These are phyloP conservation scores for Neurospora sp. DNA, from an alignment of 495 filamentous ascomycete genomes.

Conservation along the genomic window DNA sequence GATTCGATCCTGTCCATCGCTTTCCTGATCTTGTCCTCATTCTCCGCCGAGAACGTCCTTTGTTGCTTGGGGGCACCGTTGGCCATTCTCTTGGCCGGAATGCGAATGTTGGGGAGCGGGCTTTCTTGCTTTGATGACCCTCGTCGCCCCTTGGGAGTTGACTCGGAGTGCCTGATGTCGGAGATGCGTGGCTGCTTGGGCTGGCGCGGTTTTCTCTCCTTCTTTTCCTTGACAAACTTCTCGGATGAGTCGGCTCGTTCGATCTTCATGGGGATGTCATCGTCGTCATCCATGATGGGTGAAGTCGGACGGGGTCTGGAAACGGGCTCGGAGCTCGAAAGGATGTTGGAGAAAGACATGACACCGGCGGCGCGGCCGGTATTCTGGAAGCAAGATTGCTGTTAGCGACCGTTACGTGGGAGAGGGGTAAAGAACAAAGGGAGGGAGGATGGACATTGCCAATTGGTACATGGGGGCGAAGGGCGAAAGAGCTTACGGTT, in stretches of 20 bases:
- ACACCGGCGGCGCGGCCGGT: slow-evolving; percentile 62
- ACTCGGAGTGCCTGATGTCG: slow-evolving; percentile 26
- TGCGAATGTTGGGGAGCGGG: slow-evolving; percentile 32
- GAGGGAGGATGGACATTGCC: not conserved
- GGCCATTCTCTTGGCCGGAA: slow-evolving; percentile 38
- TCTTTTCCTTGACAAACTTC: slow-evolving; percentile 19
- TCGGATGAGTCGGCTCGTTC: slow-evolving; percentile 5
- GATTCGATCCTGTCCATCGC: slow-evolving; percentile 56
- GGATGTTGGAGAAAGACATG: slow-evolving; percentile 87
- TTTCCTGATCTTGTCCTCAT: slow-evolving; percentile 58
- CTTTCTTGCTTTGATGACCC: slow-evolving; percentile 33
- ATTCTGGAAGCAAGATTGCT: slow-evolving; percentile 34
- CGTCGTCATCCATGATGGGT: slow-evolving; percentile 21
- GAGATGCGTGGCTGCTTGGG: slow-evolving; percentile 35
- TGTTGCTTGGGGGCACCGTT: slow-evolving; percentile 40
- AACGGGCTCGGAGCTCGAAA: slow-evolving; percentile 61
- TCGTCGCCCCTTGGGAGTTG: slow-evolving; percentile 29
- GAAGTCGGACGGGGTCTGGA: slow-evolving; percentile 36
- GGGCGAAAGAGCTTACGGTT: slow-evolving; percentile 26
- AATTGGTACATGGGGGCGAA: not conserved
- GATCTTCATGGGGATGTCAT: slow-evolving; percentile 9
- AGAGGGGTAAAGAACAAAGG: not conserved
- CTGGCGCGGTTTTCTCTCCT: slow-evolving; percentile 25
- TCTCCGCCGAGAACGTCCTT: slow-evolving; percentile 48
- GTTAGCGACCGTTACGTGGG: not conserved